Conservation (phyloP, 371 early-diverging fungal genomes). For the Rhizomucor pusillus region DNA sequence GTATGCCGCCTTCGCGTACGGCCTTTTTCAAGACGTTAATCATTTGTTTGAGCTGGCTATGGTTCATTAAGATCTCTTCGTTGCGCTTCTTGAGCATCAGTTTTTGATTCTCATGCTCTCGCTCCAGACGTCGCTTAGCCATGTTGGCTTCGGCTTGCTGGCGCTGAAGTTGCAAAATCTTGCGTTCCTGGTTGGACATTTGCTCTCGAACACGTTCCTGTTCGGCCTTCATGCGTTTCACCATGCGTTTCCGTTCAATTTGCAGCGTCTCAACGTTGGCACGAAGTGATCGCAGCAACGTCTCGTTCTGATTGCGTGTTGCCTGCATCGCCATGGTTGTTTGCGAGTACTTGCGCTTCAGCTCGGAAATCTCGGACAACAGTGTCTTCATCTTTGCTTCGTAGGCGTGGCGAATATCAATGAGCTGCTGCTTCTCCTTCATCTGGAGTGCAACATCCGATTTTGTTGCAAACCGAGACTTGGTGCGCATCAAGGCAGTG, state of each 20-base stretch:
- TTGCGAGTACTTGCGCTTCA: slow-evolving; percentile 61
- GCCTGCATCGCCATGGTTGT: slow-evolving; percentile 54
- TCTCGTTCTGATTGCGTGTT: slow-evolving; percentile 54
- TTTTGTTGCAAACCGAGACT: slow-evolving; percentile 25
- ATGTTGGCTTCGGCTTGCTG: slow-evolving; percentile 67
- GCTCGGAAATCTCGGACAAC: slow-evolving; percentile 67
- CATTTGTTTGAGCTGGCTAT: slow-evolving; percentile 52
- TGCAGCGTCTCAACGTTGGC: slow-evolving; percentile 64
- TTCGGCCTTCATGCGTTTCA: slow-evolving; percentile 79
- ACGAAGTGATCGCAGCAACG: slow-evolving; percentile 48
- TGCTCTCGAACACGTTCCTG: slow-evolving; percentile 67
- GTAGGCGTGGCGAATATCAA: slow-evolving; percentile 52
- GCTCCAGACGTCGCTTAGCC: slow-evolving; percentile 66
- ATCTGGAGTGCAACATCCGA: slow-evolving; percentile 24
- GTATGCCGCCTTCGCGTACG: slow-evolving; percentile 44
- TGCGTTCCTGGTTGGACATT: slow-evolving; percentile 64
- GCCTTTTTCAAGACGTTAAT: slow-evolving; percentile 51
- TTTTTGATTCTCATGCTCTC: slow-evolving; percentile 67
- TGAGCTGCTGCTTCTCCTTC: slow-evolving; percentile 40
- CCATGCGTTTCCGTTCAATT: slow-evolving; percentile 76
- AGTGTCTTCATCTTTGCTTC: slow-evolving; percentile 73
- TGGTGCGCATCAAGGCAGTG: slow-evolving; percentile 50
- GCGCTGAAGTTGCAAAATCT: slow-evolving; percentile 69
- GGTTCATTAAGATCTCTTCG: slow-evolving; percentile 56
- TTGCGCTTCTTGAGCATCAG: slow-evolving; percentile 53